A percentile compares a stretch with the other conserved stretches of the same genome.
Conservation (phyloP, 768 basidiomycete species). For the Epithele typhae region DNA sequence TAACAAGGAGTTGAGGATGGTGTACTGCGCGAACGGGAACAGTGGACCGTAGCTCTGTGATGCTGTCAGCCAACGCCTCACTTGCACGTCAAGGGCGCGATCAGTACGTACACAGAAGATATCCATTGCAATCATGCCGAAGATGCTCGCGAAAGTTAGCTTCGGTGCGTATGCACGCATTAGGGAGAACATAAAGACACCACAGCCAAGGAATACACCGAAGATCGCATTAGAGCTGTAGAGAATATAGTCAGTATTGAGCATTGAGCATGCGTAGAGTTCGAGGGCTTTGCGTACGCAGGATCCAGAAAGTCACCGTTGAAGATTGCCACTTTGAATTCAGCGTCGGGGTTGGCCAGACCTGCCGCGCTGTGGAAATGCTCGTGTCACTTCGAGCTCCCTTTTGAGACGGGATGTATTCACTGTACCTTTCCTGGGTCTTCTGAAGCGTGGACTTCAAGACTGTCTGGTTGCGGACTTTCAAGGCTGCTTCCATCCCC, state of each 20-base stretch:
- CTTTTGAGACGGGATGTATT: too few species aligned
- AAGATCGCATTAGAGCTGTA: constrained; percentile 39
- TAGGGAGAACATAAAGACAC: constrained; percentile 39
- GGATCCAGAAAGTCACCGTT: constrained; percentile 47
- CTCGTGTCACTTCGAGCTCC: too few species aligned
- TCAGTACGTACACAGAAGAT: constrained; percentile 34
- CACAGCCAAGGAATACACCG: constrained; percentile 46
- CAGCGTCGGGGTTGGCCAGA: constrained; percentile 34
- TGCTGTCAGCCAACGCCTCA: not conserved
- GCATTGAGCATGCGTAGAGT: not conserved
- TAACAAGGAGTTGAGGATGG: constrained; percentile 37
- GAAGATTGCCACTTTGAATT: constrained; percentile 40
- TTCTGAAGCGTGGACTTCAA: constrained; percentile 24
- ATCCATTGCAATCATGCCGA: constrained; percentile 45
- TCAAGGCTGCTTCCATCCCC: constrained; percentile 46
- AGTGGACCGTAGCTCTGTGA: constrained; percentile 42
- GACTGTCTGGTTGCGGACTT: constrained; percentile 32
- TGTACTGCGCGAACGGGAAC: constrained; percentile 43
- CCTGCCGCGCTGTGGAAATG: constrained; percentile 28
- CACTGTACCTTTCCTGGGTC: constrained; percentile 20
- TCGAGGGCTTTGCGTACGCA: constrained; percentile 15
- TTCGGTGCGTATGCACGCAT: constrained; percentile 44
- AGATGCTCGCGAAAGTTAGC: constrained; percentile 40
- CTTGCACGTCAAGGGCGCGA: too few species aligned
- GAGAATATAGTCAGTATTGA: not conserved